phyloP scores from a whole-genome alignment of 192 early-diverging fungal species.

The Backusella tarrabulga region DNA sequence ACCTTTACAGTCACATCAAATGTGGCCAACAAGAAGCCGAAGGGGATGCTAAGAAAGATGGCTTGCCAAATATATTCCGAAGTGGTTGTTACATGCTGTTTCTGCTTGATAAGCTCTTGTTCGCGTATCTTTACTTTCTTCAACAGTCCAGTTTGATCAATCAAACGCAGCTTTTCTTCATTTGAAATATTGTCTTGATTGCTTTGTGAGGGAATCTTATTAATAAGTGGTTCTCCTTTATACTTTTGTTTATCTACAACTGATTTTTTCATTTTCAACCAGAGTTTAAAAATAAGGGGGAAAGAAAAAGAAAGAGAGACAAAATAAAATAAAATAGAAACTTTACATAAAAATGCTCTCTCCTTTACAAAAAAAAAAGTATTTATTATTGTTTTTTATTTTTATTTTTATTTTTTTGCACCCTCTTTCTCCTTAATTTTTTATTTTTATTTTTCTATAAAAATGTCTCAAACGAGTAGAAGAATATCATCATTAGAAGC shows the following conservation, averaged over 20 bases:
- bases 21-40: slow-evolving; percentile 31
- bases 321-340: background rate
- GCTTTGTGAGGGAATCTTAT: slow-evolving; percentile 1
- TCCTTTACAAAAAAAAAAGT: background rate
- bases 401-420: background rate
- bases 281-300: background rate
- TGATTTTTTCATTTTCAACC: slow-evolving; percentile 11
- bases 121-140: slow-evolving; percentile 27
- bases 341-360: background rate
- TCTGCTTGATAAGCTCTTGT: background rate
- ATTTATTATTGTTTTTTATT: slow-evolving; percentile 2
- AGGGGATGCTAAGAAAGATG: slow-evolving; percentile 33
- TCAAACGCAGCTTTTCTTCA: slow-evolving; percentile 34
- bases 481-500: slow-evolving; percentile 18
- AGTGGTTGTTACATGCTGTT: background rate
- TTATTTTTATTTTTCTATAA: background rate
- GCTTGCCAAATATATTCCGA: slow-evolving; percentile 36
- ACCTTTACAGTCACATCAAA: slow-evolving; percentile 41
- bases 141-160: slow-evolving; percentile 36
- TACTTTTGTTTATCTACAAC: slow-evolving; percentile 13
- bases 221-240: slow-evolving; percentile 24
- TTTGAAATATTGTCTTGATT: background rate
- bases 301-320: background rate
- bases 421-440: background rate
- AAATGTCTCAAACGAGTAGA: slow-evolving; percentile 17